A percentile compares a stretch with the other conserved stretches of the same genome.
Conservation (phyloP, 2,329 filamentous ascomycete species). For the Aspergillus pseudoglaucus region DNA sequence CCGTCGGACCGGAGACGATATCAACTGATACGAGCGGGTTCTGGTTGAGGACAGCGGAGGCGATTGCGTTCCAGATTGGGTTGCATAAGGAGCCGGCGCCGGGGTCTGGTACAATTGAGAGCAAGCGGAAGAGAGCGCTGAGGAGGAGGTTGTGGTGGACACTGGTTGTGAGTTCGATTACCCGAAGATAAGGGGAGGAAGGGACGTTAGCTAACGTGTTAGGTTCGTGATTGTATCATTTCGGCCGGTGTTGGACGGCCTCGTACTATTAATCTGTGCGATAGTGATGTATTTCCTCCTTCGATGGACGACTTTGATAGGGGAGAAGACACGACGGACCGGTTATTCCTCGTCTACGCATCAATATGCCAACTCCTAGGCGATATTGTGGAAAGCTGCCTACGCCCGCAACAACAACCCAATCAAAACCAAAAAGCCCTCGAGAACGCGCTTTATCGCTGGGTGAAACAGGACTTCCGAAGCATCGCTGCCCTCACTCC, state of each 20-base stretch:
- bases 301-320: slow-evolving; percentile 29
- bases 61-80: too few species aligned
- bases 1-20: too few species aligned
- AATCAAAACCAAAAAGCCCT: slow-evolving; percentile 18
- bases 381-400: slow-evolving; percentile 35
- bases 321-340: slow-evolving; percentile 18
- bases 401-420: slow-evolving; percentile 28
- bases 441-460: slow-evolving; percentile 35
- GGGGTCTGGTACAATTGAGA: too few species aligned
- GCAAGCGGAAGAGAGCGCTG: slow-evolving; percentile 9
- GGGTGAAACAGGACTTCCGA: slow-evolving; percentile 30
- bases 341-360: slow-evolving; percentile 34
- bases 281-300: slow-evolving; percentile 35
- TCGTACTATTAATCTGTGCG: slow-evolving; percentile 34
- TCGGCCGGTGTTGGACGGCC: slow-evolving; percentile 37
- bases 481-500: slow-evolving; percentile 4
- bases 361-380: slow-evolving; percentile 36
- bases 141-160: slow-evolving; percentile 42
- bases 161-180: slow-evolving; percentile 27
- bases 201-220: not conserved
- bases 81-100: too few species aligned
- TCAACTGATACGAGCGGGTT: too few species aligned
- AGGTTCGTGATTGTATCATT: slow-evolving; percentile 36
- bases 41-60: too few species aligned
- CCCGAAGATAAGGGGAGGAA: not conserved